Conservation (phyloP, 345 rosid genomes). For the Linum tenue region DNA sequence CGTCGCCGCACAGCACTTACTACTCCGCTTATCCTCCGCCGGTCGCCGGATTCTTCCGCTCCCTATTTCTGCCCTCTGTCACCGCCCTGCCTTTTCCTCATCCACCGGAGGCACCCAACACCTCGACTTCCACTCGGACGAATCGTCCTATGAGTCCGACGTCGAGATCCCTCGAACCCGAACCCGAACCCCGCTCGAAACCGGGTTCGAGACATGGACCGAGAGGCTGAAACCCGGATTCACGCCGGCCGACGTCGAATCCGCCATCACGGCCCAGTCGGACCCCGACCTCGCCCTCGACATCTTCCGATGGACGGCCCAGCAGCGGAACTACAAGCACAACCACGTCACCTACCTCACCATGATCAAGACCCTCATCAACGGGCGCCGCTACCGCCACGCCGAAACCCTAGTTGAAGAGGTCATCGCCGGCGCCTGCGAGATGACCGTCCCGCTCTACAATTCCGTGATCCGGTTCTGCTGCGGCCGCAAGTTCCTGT, state of each 20-base stretch:
- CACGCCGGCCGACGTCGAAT: slow-evolving; percentile 52
- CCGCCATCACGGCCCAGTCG: slow-evolving; percentile 58
- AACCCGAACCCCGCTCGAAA: slow-evolving; percentile 62
- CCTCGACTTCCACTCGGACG: slow-evolving; percentile 8
- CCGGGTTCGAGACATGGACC: slow-evolving; percentile 76
- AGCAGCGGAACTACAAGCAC: slow-evolving; percentile 63
- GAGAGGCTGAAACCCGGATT: slow-evolving; percentile 75
- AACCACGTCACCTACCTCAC: slow-evolving; percentile 51
- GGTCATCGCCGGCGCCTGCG: slow-evolving; percentile 83
- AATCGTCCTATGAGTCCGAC: not conserved
- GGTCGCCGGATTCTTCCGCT: not conserved
- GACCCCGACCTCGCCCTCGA: slow-evolving; percentile 86
- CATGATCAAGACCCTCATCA: slow-evolving; percentile 46
- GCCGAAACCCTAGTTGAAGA: slow-evolving; percentile 69
- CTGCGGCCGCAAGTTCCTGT: slow-evolving; percentile 62
- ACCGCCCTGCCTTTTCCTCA: slow-evolving; percentile 21
- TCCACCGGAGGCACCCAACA: slow-evolving; percentile 17
- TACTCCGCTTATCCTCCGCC: slow-evolving; percentile 10
- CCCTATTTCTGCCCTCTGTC: slow-evolving; percentile 1
- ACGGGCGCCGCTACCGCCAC: slow-evolving; percentile 56
- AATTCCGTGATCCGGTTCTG: slow-evolving; percentile 67
- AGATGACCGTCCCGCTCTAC: slow-evolving; percentile 53
- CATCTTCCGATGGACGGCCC: slow-evolving; percentile 91
- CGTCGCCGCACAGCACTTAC: slow-evolving; percentile 23
- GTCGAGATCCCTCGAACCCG: slow-evolving; percentile 20